Conservation (phyloP, 805 yeast genomes). For the Kuraishia ogatae region DNA sequence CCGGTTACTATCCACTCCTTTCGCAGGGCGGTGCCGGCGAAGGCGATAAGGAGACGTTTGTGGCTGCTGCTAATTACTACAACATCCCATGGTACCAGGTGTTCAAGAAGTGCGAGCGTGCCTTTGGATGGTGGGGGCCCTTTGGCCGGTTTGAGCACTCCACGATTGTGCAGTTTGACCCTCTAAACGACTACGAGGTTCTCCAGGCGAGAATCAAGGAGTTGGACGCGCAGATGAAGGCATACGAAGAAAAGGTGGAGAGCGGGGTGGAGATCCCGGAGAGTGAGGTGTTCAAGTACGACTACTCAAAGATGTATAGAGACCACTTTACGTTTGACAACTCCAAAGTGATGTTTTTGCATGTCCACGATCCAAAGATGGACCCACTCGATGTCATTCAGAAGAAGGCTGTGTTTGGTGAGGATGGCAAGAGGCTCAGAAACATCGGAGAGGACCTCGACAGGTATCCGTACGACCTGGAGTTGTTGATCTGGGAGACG, state of each 20-base stretch:
- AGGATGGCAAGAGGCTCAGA: slow-evolving; percentile 20
- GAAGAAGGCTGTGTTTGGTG: slow-evolving; percentile 17
- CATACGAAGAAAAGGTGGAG: not conserved
- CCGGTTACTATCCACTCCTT: slow-evolving; percentile 47
- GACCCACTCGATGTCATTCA: slow-evolving; percentile 35
- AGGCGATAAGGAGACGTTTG: slow-evolving; percentile 70
- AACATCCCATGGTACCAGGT: slow-evolving; percentile 45
- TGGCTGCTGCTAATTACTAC: slow-evolving; percentile 57
- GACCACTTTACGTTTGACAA: slow-evolving; percentile 17
- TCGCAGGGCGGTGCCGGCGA: slow-evolving; percentile 62
- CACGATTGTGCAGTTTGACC: slow-evolving; percentile 25
- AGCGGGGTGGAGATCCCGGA: not conserved
- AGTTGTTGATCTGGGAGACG: slow-evolving; percentile 22
- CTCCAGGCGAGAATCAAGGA: slow-evolving; percentile 15
- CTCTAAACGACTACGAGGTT: slow-evolving; percentile 19
- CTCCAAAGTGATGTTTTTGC: slow-evolving; percentile 27
- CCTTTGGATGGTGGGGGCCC: slow-evolving; percentile 22
- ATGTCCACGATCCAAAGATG: slow-evolving; percentile 47
- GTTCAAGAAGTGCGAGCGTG: slow-evolving; percentile 26
- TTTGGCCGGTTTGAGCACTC: slow-evolving; percentile 24
- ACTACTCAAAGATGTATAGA: slow-evolving; percentile 17
- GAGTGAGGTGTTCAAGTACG: slow-evolving; percentile 17
- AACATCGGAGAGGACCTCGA: slow-evolving; percentile 26
- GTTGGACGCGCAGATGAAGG: slow-evolving; percentile 14
- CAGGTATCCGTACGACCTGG: slow-evolving; percentile 21